Percentiles rank a stretch among this genome's conserved stretches.
Conservation (phyloP, 192 early-diverging fungal genomes). For the Pecoramyces ruminantium region DNA sequence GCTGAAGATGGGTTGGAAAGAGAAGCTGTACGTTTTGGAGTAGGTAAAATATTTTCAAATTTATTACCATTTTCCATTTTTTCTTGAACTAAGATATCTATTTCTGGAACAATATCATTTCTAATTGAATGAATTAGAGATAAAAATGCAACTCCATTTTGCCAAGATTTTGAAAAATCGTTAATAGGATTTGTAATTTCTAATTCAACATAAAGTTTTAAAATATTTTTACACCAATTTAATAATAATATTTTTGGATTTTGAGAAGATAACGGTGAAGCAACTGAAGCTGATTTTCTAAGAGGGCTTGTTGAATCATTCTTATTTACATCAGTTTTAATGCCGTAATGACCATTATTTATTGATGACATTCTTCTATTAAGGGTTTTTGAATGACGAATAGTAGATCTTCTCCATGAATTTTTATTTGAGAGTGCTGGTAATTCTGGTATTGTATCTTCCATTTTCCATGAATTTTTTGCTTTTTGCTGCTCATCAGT, state of each 20-base stretch:
- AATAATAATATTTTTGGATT: conserved; percentile 5
- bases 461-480: background rate
- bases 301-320: background rate
- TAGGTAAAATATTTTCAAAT: background rate
- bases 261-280: background rate
- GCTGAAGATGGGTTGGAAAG: background rate
- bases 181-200: conserved; percentile 1
- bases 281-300: background rate
- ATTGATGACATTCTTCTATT: background rate
- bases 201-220: conserved; percentile 9
- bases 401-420: background rate
- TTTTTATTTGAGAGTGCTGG: background rate
- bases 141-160: conserved; percentile 10
- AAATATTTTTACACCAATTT: conserved; percentile 11
- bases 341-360: background rate
- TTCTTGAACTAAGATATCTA: background rate
- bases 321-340: background rate
- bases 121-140: conserved; percentile 9
- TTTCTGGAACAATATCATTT: conserved; percentile 4
- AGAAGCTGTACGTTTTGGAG: background rate
- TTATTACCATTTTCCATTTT: background rate
- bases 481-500: background rate
- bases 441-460: background rate
- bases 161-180: conserved; percentile 11
- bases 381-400: background rate